Evolutionary conservation across 345 rosid species (phyloP).

Genomic region (Arabidopsis arenosa): DNA sequence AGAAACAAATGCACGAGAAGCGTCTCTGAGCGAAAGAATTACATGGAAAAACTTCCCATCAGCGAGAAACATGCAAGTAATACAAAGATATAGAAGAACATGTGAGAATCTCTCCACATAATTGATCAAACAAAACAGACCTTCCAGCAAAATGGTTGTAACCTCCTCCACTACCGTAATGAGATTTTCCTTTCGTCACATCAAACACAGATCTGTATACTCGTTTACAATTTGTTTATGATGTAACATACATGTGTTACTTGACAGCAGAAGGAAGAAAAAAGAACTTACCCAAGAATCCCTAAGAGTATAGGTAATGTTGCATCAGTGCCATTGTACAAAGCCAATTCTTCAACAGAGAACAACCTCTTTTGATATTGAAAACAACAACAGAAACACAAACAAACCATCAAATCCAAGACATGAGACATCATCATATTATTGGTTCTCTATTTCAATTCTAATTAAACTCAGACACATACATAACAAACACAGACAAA

Average conservation of each 20-base stretch:
- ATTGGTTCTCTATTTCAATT: not conserved
- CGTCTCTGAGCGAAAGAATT: conserved; percentile 60
- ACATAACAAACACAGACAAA: conserved; percentile 15
- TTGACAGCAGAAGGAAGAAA: conserved; percentile 1
- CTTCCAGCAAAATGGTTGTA: conserved; percentile 96
- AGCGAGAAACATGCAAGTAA: conserved; percentile 24
- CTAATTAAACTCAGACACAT: not conserved
- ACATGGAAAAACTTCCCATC: conserved; percentile 23
- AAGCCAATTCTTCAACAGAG: conserved; percentile 67
- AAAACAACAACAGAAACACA: not conserved
- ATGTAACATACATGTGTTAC: not conserved
- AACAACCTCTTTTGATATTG: conserved; percentile 58
- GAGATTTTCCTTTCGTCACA: conserved; percentile 91
- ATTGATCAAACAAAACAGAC: conserved; percentile 47
- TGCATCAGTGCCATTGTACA: conserved; percentile 83
- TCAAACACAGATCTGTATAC: conserved; percentile 85
- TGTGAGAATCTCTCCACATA: conserved; percentile 16
- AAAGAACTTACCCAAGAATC: conserved; percentile 71
- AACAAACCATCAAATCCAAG: conserved; percentile 5
- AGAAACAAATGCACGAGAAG: conserved; percentile 95
- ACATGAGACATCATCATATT: not conserved
- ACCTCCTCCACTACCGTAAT: conserved; percentile 87
- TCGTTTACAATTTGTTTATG: not conserved
- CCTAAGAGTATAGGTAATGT: conserved; percentile 74
- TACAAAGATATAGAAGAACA: too few species aligned